These are phyloP conservation scores for Isabelozyma pseudorhagii DNA, from an alignment of 805 yeast species.

Conservation along the genomic window DNA sequence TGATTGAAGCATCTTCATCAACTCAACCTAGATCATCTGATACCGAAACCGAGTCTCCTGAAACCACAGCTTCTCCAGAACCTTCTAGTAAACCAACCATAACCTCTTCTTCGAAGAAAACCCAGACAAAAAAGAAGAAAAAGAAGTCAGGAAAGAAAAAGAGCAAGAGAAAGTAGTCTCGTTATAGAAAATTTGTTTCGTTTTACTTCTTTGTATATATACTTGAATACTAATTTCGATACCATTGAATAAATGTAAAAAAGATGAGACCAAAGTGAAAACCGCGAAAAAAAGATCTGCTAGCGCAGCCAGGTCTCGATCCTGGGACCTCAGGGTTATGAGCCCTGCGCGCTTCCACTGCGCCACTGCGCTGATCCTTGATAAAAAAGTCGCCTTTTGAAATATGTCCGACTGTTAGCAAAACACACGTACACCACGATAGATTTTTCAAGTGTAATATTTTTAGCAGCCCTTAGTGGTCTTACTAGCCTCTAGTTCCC, in stretches of 20 bases:
- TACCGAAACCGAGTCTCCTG: neutral
- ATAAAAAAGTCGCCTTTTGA: too few species aligned
- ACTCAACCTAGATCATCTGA: neutral
- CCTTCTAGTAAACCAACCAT: neutral
- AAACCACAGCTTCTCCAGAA: neutral
- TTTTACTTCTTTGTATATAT: neutral
- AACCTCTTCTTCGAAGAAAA: neutral
- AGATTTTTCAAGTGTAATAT: too few species aligned
- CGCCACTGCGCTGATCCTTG: conserved; percentile 82
- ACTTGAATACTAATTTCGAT: neutral
- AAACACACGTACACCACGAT: too few species aligned
- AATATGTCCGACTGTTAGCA: too few species aligned
- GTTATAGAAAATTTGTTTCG: neutral
- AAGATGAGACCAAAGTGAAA: neutral
- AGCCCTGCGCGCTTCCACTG: conserved; percentile 99
- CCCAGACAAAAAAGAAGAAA: neutral
- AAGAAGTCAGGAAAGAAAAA: neutral
- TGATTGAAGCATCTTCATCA: neutral
- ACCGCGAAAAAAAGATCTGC: conserved; percentile 17
- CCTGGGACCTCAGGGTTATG: conserved; percentile 98
- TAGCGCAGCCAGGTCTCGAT: conserved; percentile 96
- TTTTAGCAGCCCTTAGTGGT: too few species aligned
- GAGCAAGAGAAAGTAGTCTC: neutral
- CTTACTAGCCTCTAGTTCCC: too few species aligned
- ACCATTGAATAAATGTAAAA: neutral